A percentile compares a stretch with the other conserved stretches of the same genome.
These are phyloP conservation scores for Haplosporangium sp. DNA, from an alignment of 371 early-diverging fungal genomes.

Conservation along the genomic window DNA sequence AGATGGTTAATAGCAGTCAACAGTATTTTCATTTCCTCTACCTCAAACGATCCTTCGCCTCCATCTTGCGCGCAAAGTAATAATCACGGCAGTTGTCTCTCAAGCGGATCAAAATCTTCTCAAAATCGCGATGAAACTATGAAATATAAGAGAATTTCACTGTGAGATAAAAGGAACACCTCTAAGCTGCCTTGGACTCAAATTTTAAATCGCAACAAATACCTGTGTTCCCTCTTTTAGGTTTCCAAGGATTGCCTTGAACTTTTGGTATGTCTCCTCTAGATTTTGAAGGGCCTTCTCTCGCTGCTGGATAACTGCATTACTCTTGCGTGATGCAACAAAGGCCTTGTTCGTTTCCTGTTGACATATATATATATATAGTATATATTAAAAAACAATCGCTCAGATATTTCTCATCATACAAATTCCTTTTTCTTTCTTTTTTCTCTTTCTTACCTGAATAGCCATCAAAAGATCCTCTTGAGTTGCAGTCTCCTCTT, in stretches of 20 bases:
- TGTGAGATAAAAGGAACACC: too few species aligned
- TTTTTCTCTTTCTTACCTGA: slow-evolving; percentile 38
- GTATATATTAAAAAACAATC: background rate
- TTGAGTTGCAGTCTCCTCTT: slow-evolving; percentile 74
- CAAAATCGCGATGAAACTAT: slow-evolving; percentile 81
- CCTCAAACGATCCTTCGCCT: slow-evolving; percentile 70
- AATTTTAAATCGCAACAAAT: background rate
- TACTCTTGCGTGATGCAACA: slow-evolving; percentile 62
- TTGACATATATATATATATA: background rate
- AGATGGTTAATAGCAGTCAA: background rate
- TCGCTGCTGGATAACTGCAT: slow-evolving; percentile 64
- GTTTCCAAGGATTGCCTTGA: slow-evolving; percentile 73
- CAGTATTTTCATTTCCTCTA: background rate
- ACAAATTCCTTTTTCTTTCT: background rate
- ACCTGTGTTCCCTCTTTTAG: slow-evolving; percentile 73
- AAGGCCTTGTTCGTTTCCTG: slow-evolving; percentile 75
- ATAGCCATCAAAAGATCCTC: slow-evolving; percentile 69
- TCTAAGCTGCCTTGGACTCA: background rate
- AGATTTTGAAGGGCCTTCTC: slow-evolving; percentile 77
- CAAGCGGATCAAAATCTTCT: slow-evolving; percentile 69
- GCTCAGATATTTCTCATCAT: background rate
- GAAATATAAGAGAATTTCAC: background rate
- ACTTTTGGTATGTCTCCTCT: slow-evolving; percentile 74
- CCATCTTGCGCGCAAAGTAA: slow-evolving; percentile 76
- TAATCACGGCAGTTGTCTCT: slow-evolving; percentile 75